Conservation (phyloP, 306 rosid genomes). For the Dryas drummondii region DNA sequence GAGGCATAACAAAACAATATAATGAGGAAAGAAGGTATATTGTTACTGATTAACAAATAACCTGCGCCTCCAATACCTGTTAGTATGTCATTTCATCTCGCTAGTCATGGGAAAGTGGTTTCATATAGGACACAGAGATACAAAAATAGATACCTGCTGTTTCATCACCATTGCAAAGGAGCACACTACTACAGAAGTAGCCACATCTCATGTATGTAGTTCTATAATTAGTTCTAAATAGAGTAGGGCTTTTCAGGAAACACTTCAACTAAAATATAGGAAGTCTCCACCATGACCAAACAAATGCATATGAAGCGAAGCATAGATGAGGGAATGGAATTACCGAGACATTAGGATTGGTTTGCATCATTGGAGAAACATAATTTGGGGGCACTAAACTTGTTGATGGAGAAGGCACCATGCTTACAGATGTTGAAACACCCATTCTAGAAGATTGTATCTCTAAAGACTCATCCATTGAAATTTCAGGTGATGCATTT, state of each 20-base stretch:
- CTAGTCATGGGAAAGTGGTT: not conserved
- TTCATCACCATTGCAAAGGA: not conserved
- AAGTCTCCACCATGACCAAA: conserved; percentile 13
- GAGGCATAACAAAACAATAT: conserved; percentile 3
- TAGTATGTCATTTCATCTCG: not conserved
- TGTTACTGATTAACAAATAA: not conserved
- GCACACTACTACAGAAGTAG: not conserved
- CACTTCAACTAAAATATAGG: not conserved
- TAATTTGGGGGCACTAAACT: conserved; percentile 46
- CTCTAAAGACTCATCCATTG: conserved; percentile 49
- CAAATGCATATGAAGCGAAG: not conserved
- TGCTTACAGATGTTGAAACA: conserved; percentile 47
- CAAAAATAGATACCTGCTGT: not conserved
- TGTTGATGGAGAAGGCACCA: conserved; percentile 45
- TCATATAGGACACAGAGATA: not conserved
- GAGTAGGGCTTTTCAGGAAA: not conserved
- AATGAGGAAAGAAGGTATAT: not conserved
- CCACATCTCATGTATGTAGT: not conserved
- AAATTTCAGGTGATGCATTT: conserved; percentile 48
- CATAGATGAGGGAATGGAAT: not conserved
- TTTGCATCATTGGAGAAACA: conserved; percentile 45
- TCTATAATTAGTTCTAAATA: not conserved
- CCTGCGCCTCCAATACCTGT: not conserved
- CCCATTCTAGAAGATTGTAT: conserved; percentile 59
- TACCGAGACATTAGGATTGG: conserved; percentile 48